These are phyloP conservation scores for Solanum commersonii DNA, from an alignment of 257 asterid species.

Conservation along the genomic window DNA sequence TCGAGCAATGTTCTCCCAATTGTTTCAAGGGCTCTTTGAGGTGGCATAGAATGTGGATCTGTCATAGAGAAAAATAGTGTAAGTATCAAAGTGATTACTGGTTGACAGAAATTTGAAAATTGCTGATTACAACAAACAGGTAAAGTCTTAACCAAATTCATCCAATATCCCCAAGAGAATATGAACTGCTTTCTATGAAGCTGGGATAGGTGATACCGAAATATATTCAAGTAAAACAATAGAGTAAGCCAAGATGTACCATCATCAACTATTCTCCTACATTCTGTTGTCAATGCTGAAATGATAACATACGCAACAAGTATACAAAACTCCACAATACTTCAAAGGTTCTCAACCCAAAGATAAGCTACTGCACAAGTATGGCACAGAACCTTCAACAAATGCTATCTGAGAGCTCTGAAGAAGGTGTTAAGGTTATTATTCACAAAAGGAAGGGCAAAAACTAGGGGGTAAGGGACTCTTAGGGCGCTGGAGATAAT, in stretches of 20 bases:
- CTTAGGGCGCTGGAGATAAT: neutral
- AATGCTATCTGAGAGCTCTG: neutral
- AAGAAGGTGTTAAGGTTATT: neutral
- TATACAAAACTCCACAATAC: neutral
- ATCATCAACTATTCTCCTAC: neutral
- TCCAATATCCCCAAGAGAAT: neutral
- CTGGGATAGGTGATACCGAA: neutral
- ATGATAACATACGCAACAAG: neutral
- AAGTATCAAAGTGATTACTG: neutral
- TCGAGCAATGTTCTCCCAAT: constrained; percentile 45
- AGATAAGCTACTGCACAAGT: neutral
- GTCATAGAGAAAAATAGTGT: neutral
- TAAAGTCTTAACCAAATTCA: neutral
- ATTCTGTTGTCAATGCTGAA: neutral
- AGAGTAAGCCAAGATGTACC: neutral
- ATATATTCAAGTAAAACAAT: neutral
- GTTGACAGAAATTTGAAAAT: neutral
- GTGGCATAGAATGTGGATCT: constrained; percentile 71
- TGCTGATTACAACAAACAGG: neutral
- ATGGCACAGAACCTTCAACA: neutral
- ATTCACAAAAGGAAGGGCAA: neutral
- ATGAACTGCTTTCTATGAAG: neutral
- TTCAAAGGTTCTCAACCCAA: neutral
- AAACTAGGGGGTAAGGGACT: neutral
- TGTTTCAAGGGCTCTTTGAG: constrained; percentile 53